phyloP scores from a whole-genome alignment of 257 asterid genomes.

The Euphrasia confusa region DNA sequence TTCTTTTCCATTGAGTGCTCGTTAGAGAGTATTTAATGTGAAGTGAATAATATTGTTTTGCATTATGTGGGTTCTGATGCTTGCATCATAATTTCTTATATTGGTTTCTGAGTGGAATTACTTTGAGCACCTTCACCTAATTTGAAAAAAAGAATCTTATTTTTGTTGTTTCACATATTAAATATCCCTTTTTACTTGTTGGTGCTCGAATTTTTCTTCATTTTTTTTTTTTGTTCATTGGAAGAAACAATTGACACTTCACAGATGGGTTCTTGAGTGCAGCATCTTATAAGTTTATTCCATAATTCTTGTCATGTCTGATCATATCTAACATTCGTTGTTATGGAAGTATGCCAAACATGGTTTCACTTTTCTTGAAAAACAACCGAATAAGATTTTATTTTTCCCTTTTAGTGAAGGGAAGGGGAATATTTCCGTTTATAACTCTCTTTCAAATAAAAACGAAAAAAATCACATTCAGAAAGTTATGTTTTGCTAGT shows the following conservation, averaged over 20 bases:
- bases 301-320: slow-evolving; percentile 13
- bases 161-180: slow-evolving; percentile 48
- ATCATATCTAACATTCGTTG: slow-evolving; percentile 15
- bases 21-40: slow-evolving; percentile 40
- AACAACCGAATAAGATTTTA: background rate
- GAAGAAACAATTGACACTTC: slow-evolving; percentile 23
- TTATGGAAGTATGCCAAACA: background rate
- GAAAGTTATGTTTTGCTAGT: slow-evolving; percentile 21
- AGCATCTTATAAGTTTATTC: slow-evolving; percentile 23
- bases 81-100: slow-evolving; percentile 29
- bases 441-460: background rate
- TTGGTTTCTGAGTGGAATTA: slow-evolving; percentile 39
- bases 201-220: slow-evolving; percentile 30
- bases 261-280: slow-evolving; percentile 23
- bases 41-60: slow-evolving; percentile 28
- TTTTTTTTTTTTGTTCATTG: slow-evolving; percentile 21
- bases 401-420: background rate
- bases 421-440: background rate
- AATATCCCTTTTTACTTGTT: slow-evolving; percentile 31
- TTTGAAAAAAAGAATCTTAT: slow-evolving; percentile 28
- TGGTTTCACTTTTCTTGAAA: slow-evolving; percentile 10
- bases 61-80: slow-evolving; percentile 51
- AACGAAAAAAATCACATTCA: background rate
- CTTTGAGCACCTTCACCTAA: slow-evolving; percentile 29
- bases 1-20: slow-evolving; percentile 34